Evolutionary conservation across 208 protist genomes (phyloP).

Genomic region (Leishmania braziliensis): DNA sequence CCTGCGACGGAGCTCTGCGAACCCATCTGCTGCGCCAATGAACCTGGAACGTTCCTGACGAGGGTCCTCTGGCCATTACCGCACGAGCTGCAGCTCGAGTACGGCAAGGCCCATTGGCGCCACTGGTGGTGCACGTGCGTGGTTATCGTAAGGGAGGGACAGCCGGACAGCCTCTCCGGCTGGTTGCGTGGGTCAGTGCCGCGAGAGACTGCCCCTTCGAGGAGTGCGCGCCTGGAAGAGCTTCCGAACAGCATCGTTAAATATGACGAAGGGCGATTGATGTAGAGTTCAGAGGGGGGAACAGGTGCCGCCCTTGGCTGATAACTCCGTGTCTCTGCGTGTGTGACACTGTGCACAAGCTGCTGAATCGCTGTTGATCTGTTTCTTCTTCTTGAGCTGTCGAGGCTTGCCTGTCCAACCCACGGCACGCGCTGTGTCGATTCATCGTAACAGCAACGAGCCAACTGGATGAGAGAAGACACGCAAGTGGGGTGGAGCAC

Average conservation of each 20-base stretch:
- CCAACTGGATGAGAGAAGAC: background rate
- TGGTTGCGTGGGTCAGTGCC: conserved; percentile 35
- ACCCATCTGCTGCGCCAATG: background rate
- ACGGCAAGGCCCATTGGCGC: conserved; percentile 39
- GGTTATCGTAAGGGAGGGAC: conserved; percentile 24
- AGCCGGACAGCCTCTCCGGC: conserved; percentile 33
- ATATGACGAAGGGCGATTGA: conserved; percentile 33
- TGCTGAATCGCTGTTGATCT: background rate
- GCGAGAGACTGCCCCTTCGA: conserved; percentile 30
- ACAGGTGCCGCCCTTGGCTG: background rate
- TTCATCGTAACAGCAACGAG: too few species aligned
- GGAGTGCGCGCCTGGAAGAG: conserved; percentile 37
- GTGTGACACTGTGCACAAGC: background rate
- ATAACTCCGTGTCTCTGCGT: conserved; percentile 1
- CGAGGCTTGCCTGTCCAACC: background rate
- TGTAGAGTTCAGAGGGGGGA: conserved; percentile 3
- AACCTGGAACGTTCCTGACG: conserved; percentile 19
- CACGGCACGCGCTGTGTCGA: background rate
- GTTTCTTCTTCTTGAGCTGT: background rate
- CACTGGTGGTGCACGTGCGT: conserved; percentile 45
- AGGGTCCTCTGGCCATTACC: conserved; percentile 51
- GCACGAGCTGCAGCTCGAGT: conserved; percentile 44
- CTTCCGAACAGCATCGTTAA: conserved; percentile 40
- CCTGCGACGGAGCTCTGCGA: conserved; percentile 24
- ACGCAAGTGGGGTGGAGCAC: background rate